Base-by-base conservation (phyloP, 805 yeast genomes). In the Teunomyces funiuensis region DNA sequence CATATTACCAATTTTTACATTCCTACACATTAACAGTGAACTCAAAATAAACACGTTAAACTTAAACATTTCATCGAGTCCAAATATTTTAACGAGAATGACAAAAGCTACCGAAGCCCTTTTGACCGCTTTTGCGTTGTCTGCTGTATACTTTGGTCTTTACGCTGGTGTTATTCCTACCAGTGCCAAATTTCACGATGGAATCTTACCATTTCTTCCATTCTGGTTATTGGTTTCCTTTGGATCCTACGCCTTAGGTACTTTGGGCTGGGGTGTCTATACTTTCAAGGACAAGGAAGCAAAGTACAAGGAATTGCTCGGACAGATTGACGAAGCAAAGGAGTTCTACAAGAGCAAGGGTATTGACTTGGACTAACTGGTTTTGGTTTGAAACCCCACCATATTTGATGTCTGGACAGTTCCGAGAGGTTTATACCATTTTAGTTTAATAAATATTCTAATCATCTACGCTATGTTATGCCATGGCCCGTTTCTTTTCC, bases 261-360 rank as follows among this genome's bases (percentile, higher is more conserved):
- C 84, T 13, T 70, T 83, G 45, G 89, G 89, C 37, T 76, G 76
- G 69, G 87, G 85, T 37, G 82, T 83, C 11, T 65, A 70, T 54
- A 77, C 87, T 1, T 81, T 83, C 68, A 81, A 83, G 49, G 86
- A 83, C 66, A 83, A 83, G 61, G 81, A 80, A 49, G 83, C 71
- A 41, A 83, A 81, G 60, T 80, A 83, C 63, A 54, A 67, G 49
- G 88, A 83, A 57, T 73, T 83, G 54, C 66, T 80, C 57, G 68
- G 45, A 40, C 77, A 70, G 61, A 80, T 83, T 49, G 77, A 69
- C 33, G 83, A 79, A 58, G 89, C 89, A 46, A 82, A 77, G 66
- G 65, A 55, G 1, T 82, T 76, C 49, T 69, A 82, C 55, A 72
- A 69, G 50, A 52, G 66, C 42, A 74, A 81, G 54, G 84, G 84